Evolutionary conservation across 305 asterid species (phyloP).

Genomic region (Stenogyne calaminthoides): DNA sequence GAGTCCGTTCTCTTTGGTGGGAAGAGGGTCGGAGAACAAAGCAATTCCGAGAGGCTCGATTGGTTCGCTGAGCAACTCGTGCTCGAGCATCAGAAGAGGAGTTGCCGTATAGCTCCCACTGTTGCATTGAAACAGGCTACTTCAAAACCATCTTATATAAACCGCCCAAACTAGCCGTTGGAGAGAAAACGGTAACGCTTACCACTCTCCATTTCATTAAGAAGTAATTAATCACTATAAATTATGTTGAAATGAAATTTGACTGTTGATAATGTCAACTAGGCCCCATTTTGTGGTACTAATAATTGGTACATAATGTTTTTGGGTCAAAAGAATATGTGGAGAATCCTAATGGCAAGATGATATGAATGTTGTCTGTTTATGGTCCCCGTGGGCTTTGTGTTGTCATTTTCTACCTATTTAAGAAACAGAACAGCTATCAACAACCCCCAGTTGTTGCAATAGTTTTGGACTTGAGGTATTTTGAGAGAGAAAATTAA

Average conservation of each 20-base stretch:
- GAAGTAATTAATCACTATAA: not conserved
- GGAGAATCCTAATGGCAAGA: slow-evolving; percentile 38
- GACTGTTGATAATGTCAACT: slow-evolving; percentile 29
- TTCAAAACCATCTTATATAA: slow-evolving; percentile 32
- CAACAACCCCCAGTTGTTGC: slow-evolving; percentile 28
- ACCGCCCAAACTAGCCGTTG: not conserved
- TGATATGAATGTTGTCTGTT: slow-evolving; percentile 38
- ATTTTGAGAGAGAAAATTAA: slow-evolving; percentile 6
- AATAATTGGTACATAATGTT: slow-evolving; percentile 45
- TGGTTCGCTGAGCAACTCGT: slow-evolving; percentile 92
- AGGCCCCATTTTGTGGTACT: slow-evolving; percentile 34
- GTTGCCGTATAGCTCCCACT: slow-evolving; percentile 89
- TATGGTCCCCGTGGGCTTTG: slow-evolving; percentile 28
- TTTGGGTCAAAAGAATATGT: slow-evolving; percentile 19
- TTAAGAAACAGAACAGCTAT: slow-evolving; percentile 19
- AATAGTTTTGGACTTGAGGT: slow-evolving; percentile 23
- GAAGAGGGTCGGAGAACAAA: slow-evolving; percentile 74
- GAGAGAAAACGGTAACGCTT: slow-evolving; percentile 40
- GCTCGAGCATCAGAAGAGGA: slow-evolving; percentile 88
- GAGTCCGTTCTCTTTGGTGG: slow-evolving; percentile 85
- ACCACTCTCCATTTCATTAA: slow-evolving; percentile 19
- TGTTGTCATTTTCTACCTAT: slow-evolving; percentile 39
- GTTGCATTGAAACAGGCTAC: slow-evolving; percentile 72
- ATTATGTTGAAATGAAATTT: not conserved
- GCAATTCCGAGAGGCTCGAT: slow-evolving; percentile 80